A percentile compares a stretch with the other conserved stretches of the same genome.
These are phyloP conservation scores for Ganoderma sp. DNA, from an alignment of 1,284 basidiomycete genomes.

Conservation along the genomic window DNA sequence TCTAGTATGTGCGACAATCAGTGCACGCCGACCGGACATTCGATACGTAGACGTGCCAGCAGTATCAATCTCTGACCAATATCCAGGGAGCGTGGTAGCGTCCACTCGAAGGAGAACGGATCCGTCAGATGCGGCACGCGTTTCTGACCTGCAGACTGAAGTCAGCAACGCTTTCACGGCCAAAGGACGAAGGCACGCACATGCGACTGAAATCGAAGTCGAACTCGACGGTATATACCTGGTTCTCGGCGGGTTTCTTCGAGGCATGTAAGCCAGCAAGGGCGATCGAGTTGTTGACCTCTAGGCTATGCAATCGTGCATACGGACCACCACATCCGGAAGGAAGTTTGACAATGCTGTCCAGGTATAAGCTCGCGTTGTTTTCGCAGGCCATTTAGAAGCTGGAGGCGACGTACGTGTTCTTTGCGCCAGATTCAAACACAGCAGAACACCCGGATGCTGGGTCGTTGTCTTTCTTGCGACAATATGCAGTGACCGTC, in stretches of 20 bases:
- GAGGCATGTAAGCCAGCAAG: neutral
- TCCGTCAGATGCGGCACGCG: neutral
- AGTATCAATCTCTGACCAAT: neutral
- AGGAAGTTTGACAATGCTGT: neutral
- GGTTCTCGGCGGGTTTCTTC: neutral
- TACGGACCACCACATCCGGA: constrained; percentile 14
- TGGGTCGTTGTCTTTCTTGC: neutral
- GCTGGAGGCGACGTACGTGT: neutral
- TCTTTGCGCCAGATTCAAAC: neutral
- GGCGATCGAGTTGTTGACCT: constrained; percentile 1
- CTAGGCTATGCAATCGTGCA: neutral
- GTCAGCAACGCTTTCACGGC: neutral
- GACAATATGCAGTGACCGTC: neutral
- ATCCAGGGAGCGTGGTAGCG: neutral
- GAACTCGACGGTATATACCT: neutral
- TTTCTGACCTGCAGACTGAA: neutral
- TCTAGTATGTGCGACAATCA: neutral
- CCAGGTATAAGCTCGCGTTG: neutral
- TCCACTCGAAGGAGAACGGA: neutral
- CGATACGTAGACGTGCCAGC: neutral
- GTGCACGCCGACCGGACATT: neutral
- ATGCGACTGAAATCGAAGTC: constrained; percentile 2
- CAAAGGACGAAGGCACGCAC: neutral
- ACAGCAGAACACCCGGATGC: neutral
- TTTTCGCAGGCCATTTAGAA: no score